Percentiles rank a stretch among this genome's conserved stretches.
These are phyloP conservation scores for Megacollybia marginata DNA, from an alignment of 768 basidiomycete genomes.

Conservation along the genomic window DNA sequence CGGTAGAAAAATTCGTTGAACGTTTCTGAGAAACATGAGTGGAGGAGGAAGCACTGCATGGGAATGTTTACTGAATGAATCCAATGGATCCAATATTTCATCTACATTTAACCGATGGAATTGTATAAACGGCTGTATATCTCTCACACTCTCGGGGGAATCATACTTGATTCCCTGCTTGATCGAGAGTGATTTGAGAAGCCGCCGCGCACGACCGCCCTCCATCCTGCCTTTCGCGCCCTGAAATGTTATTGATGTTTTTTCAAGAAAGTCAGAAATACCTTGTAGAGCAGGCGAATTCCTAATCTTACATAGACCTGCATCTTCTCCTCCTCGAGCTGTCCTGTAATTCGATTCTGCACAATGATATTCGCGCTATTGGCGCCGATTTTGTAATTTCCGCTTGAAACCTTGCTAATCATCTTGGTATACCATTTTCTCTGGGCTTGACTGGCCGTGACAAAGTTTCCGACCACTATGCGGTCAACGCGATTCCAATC, in stretches of 20 bases:
- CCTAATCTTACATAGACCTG: constrained; percentile 89
- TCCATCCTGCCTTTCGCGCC: constrained; percentile 87
- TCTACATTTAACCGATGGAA: constrained; percentile 81
- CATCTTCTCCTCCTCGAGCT: constrained; percentile 98
- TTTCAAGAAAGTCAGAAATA: constrained; percentile 8
- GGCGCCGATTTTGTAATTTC: constrained; percentile 24
- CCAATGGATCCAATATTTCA: constrained; percentile 78
- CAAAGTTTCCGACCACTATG: constrained; percentile 91
- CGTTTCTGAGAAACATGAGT: constrained; percentile 42
- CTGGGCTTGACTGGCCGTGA: constrained; percentile 91
- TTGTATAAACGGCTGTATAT: constrained; percentile 82
- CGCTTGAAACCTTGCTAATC: constrained; percentile 45
- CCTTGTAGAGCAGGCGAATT: constrained; percentile 88
- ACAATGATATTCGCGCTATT: constrained; percentile 99
- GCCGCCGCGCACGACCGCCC: constrained; percentile 63
- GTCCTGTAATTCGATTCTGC: constrained; percentile 87
- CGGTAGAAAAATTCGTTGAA: constrained; percentile 93
- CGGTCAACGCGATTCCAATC: constrained; percentile 89
- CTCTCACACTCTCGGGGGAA: constrained; percentile 71
- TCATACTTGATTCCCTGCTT: constrained; percentile 70
- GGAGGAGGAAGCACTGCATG: neutral
- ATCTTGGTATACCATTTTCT: constrained; percentile 96
- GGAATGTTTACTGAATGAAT: constrained; percentile 58
- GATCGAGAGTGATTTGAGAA: neutral
- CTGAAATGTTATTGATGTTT: constrained; percentile 20